Conservation (phyloP, 2,329 filamentous ascomycete species). For the Alternaria dauci region DNA sequence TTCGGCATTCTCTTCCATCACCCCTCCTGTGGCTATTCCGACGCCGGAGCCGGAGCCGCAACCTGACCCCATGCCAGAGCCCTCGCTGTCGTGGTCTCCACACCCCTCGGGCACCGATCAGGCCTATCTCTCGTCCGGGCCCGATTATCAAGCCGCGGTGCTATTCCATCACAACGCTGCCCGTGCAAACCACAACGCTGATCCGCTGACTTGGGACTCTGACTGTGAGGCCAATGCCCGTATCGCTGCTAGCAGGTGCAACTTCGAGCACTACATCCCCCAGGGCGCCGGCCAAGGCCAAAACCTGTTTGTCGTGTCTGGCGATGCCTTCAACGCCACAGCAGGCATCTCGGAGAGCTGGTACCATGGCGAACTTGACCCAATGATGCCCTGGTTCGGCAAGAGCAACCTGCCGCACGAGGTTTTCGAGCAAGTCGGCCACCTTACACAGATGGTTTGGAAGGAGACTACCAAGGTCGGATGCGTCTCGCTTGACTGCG, state of each 20-base stretch:
- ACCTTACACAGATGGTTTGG: slow-evolving; percentile 52
- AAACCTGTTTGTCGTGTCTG: slow-evolving; percentile 80
- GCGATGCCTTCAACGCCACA: slow-evolving; percentile 64
- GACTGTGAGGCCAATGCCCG: slow-evolving; percentile 65
- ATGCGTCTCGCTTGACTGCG: slow-evolving; percentile 46
- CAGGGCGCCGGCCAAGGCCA: slow-evolving; percentile 74
- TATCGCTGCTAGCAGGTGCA: slow-evolving; percentile 75
- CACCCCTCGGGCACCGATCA: slow-evolving; percentile 36
- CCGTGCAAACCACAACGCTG: slow-evolving; percentile 80
- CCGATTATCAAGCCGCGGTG: slow-evolving; percentile 42
- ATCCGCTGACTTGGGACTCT: slow-evolving; percentile 72
- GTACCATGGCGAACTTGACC: slow-evolving; percentile 82
- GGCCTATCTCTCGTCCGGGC: slow-evolving; percentile 33
- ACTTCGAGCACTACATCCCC: slow-evolving; percentile 69
- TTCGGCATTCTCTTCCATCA: slow-evolving; percentile 3
- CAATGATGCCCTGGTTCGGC: slow-evolving; percentile 67
- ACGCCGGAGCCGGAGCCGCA: neutral
- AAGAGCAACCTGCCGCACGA: slow-evolving; percentile 61
- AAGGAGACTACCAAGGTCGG: slow-evolving; percentile 50
- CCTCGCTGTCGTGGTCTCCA: neutral
- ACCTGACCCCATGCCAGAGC: slow-evolving; percentile 5
- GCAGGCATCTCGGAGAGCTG: slow-evolving; percentile 80
- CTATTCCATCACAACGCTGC: slow-evolving; percentile 85
- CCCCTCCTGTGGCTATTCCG: neutral
- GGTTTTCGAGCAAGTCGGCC: slow-evolving; percentile 44